A percentile compares a stretch with the other conserved stretches of the same genome.
phyloP scores from a whole-genome alignment of 495 filamentous ascomycete species.

The Durotheca rogersii region DNA sequence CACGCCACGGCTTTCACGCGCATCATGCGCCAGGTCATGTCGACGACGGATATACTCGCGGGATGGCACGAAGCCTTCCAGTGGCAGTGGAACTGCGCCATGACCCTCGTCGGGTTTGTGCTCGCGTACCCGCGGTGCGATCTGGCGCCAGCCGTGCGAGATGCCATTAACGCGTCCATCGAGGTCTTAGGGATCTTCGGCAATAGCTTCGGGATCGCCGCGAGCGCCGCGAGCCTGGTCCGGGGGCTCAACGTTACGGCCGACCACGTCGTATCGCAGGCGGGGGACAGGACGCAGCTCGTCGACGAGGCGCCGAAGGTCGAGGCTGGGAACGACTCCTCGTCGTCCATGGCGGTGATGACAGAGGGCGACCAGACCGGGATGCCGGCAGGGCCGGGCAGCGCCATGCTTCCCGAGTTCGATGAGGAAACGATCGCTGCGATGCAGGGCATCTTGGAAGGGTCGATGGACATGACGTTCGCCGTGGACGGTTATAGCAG shows the following conservation, averaged over 20 bases:
- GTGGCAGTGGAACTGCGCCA: conserved; percentile 54
- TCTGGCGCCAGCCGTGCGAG: conserved; percentile 35
- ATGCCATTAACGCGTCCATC: conserved; percentile 42
- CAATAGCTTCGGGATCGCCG: conserved; percentile 45
- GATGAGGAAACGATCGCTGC: conserved; percentile 16
- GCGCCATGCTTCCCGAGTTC: conserved; percentile 1
- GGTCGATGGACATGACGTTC: conserved; percentile 19
- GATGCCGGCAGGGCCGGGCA: neutral
- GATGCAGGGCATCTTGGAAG: conserved; percentile 17
- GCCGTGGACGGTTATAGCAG: conserved; percentile 15
- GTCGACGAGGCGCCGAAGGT: neutral
- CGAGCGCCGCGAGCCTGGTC: conserved; percentile 43
- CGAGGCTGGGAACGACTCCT: neutral
- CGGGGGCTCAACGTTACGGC: conserved; percentile 18
- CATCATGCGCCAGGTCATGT: conserved; percentile 52
- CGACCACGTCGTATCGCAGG: conserved; percentile 11
- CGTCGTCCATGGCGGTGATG: neutral
- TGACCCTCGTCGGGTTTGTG: conserved; percentile 51
- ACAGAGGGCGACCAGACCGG: neutral
- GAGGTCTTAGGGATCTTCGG: conserved; percentile 48
- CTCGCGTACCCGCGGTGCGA: conserved; percentile 42
- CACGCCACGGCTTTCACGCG: conserved; percentile 54
- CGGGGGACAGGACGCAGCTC: neutral
- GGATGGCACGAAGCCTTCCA: conserved; percentile 55
- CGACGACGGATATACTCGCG: conserved; percentile 43